Evolutionary conservation across 805 yeast species (phyloP), one percentile per base, ranked within the genome.

Genomic region (Kodamaea laetipori): DNA sequence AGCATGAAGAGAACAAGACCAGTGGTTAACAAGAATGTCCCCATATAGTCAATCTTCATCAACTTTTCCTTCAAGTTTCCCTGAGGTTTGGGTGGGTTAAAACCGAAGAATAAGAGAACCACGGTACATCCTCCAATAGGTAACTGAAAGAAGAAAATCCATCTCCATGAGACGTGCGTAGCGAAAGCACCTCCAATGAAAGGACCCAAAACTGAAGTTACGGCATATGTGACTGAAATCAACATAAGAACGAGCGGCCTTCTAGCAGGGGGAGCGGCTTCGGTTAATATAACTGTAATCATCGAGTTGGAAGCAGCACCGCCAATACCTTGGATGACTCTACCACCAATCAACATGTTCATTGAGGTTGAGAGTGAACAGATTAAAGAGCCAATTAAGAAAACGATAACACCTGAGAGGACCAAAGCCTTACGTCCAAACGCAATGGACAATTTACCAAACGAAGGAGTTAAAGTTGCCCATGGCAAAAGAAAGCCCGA

Each of bases 321-420:
- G 10, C 90, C 92, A 27, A 80, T 56, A 40, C 94, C 94, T 41
- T 81, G 80, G 15, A 85, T 64, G 8, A 79, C 82, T 52, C 95
- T 72, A 1, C 89, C 90, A 3, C 81, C 88, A 46, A 85, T 81
- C 39, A 86, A 60, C 72, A 77, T 75, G 42, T 73, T 65, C 80
- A 85, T 81, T 24, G 71, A 67, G 15, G 52, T 58, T 1, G 88
- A 63, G 4, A 77, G 49, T 1, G 86, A 90, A 43, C 77, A 66
- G 5, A 83, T 61, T 40, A 82, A 64, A 1, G 86, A 81, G 1
- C 90, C 90, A 3, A 74, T 60, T 54, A 79, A 81, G 55, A 84
- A 83, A 2, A 84, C 51, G 1, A 72, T 51, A 2, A 83, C 63
- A 1, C 83, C 77, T 2, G 60, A 57, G 7, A 78, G 50, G 52